Percentiles rank a stretch among this genome's conserved stretches.
phyloP scores from a whole-genome alignment of 2,329 filamentous ascomycete species.

The Cercospora berteroae region DNA sequence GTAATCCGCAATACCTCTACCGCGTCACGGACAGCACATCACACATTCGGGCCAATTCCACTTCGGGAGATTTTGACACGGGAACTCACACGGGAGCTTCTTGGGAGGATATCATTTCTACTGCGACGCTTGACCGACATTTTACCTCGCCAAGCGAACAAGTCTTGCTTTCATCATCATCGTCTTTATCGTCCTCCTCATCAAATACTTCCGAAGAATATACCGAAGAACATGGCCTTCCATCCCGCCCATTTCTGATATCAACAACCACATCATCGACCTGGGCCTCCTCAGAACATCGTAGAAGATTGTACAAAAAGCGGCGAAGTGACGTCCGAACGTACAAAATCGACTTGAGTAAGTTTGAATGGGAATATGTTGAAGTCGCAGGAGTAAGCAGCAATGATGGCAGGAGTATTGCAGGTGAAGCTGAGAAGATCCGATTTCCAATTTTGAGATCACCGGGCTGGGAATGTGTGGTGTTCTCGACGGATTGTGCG shows the following conservation, averaged over 20 bases:
- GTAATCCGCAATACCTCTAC: slow-evolving; percentile 17
- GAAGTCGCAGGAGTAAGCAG: background rate
- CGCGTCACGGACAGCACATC: slow-evolving; percentile 21
- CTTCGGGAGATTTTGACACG: slow-evolving; percentile 18
- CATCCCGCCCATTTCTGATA: background rate
- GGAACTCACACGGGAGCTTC: slow-evolving; percentile 15
- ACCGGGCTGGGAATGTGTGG: slow-evolving; percentile 4
- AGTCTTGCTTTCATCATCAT: background rate
- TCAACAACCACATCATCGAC: slow-evolving; percentile 5
- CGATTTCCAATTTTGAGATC: slow-evolving; percentile 4
- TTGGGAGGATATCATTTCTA: slow-evolving; percentile 15
- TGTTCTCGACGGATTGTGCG: slow-evolving; percentile 13
- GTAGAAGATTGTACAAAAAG: slow-evolving; percentile 8
- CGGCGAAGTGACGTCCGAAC: slow-evolving; percentile 6
- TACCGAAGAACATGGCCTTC: background rate
- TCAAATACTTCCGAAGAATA: background rate
- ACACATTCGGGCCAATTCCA: slow-evolving; percentile 4
- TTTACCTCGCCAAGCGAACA: slow-evolving; percentile 7
- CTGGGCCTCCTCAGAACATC: slow-evolving; percentile 10
- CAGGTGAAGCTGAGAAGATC: background rate
- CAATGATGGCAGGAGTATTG: background rate
- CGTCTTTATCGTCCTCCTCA: background rate
- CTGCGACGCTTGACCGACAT: slow-evolving; percentile 8
- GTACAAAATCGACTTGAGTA: slow-evolving; percentile 3
- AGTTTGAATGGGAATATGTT: slow-evolving; percentile 8